Base-by-base conservation (phyloP, 129 eudicot species). In the Pittosporum tobira region DNA sequence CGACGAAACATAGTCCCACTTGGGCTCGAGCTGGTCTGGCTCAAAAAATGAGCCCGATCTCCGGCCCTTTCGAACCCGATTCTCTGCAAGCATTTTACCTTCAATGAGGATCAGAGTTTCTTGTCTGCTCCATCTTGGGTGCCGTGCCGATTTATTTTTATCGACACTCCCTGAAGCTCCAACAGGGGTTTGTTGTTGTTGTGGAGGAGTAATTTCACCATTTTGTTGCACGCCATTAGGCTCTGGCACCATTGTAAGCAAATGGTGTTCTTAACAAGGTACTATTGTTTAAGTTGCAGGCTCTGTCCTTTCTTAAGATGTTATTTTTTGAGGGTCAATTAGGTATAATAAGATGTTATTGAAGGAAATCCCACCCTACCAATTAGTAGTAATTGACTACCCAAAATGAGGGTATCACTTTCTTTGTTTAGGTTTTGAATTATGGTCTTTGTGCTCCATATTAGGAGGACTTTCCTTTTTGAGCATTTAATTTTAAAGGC, bases 101-200 rank as follows among this genome's bases (percentile, higher is more conserved):
- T 87, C 83, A 46, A 83, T 80, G 14, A 87, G 83, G 6, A 84
- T 62, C 40, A 87, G 66, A 18, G 94, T 88, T 63, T 88, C 96
- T 25, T 84, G 78, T 45, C 86, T 65, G 19, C 84, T 84, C 96
- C 96, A 88, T 19, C 96, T 73, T 6, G 94, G 94, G 53, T 80
- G 94, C 44, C 94, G 64, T 24, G 76, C 81, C 13, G 79, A 63
- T 71, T 77, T 84, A 50, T 24, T 71, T 72, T 57, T 80, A 25
- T 76, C 77, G 5, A 61, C 82, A 46, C 18, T 68, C 44, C 55
- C 72, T n/a, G n/a, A n/a, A n/a, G n/a, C n/a, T 26, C 73, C 78
- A 18, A 54, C 59, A 49, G 24, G 48, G 45, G 44, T 14, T 48
- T 62, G 75, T 45, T 58, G 79, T 29, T 37, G 75, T 48, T 68